Conservation (phyloP, 2,329 filamentous ascomycete species). For the Aspergillus puulaauensis region DNA sequence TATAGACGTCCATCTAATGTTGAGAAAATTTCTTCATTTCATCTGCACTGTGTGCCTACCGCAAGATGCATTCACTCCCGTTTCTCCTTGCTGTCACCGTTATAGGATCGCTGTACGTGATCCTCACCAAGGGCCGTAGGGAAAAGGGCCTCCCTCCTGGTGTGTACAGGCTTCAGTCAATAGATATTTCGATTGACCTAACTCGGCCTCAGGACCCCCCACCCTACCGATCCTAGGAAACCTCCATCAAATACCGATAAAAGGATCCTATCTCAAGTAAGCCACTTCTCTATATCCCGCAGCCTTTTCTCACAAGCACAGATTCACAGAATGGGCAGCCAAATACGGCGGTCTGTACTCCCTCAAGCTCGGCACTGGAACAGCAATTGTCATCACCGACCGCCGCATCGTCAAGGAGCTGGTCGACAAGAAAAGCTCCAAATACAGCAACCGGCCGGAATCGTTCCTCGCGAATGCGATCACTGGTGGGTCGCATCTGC, state of each 20-base stretch:
- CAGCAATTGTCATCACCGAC: constrained; percentile 41
- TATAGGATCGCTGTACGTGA: too few species aligned
- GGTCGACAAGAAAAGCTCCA: background rate
- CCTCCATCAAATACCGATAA: background rate
- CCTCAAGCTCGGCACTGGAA: constrained; percentile 45
- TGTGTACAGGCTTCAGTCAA: too few species aligned
- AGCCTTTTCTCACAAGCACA: constrained; percentile 13
- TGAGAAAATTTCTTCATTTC: too few species aligned
- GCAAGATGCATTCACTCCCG: too few species aligned
- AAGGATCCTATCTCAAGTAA: background rate
- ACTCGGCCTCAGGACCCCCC: background rate
- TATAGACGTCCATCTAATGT: too few species aligned
- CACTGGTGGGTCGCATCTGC: too few species aligned
- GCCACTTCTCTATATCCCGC: too few species aligned
- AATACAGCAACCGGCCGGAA: too few species aligned
- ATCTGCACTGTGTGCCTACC: too few species aligned
- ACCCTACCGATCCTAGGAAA: background rate
- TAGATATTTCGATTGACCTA: too few species aligned
- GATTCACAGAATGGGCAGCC: constrained; percentile 47
- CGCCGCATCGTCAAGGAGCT: background rate
- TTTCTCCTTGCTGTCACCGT: too few species aligned
- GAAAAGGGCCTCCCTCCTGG: background rate
- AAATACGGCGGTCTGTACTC: constrained; percentile 46
- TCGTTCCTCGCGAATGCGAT: too few species aligned
- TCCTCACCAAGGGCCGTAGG: background rate